Conservation (phyloP, 768 basidiomycete species). For the Collybia sordida region DNA sequence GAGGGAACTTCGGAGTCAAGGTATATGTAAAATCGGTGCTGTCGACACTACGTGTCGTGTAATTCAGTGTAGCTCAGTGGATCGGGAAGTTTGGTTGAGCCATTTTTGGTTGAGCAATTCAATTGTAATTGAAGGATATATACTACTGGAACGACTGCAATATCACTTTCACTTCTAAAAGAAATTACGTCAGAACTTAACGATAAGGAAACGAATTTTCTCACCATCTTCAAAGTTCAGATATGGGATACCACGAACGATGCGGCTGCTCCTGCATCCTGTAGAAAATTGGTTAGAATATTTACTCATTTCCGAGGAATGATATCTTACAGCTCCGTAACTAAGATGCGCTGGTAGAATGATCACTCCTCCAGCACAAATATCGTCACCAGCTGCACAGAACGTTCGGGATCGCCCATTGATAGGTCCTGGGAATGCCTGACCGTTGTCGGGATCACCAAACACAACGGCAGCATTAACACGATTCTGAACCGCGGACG, state of each 20-base stretch:
- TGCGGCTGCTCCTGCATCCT: slow-evolving; percentile 8
- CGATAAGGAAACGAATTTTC: too few species aligned
- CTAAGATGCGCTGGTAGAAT: slow-evolving; percentile 19
- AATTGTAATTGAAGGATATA: too few species aligned
- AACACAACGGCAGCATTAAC: slow-evolving; percentile 22
- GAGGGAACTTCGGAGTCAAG: too few species aligned
- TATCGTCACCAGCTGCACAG: slow-evolving; percentile 19
- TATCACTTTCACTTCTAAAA: too few species aligned
- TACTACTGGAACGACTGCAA: too few species aligned
- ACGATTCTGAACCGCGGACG: slow-evolving; percentile 19
- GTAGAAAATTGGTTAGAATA: neutral
- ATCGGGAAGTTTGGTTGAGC: too few species aligned
- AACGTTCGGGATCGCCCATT: slow-evolving; percentile 14
- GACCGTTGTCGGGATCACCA: slow-evolving; percentile 21
- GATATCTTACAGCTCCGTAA: slow-evolving; percentile 17
- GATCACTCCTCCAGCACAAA: slow-evolving; percentile 17
- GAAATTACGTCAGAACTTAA: too few species aligned
- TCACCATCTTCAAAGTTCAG: neutral
- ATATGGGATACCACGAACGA: slow-evolving; percentile 7
- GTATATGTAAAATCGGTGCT: too few species aligned
- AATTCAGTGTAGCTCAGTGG: too few species aligned
- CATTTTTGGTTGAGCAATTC: too few species aligned
- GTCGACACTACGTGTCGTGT: too few species aligned
- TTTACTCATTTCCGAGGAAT: neutral
- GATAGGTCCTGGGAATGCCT: slow-evolving; percentile 17